Evolutionary conservation across 2,329 filamentous ascomycete genomes (phyloP).

Genomic region (Lomentospora prolificans): DNA sequence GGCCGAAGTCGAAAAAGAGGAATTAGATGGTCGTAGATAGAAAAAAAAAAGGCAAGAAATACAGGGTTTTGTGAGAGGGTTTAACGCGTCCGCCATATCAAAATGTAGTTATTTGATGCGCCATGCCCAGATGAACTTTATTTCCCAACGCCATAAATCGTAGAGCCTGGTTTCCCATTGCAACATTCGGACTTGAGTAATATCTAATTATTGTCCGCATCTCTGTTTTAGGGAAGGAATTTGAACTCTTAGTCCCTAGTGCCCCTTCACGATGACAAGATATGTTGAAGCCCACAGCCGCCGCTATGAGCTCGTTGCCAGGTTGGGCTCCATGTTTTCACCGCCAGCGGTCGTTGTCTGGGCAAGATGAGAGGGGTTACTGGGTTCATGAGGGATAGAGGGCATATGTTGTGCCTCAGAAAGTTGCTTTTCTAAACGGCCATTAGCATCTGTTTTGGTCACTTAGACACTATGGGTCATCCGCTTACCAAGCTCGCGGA

Average conservation of each 20-base stretch:
- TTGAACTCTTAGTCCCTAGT: too few species aligned
- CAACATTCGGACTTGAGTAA: too few species aligned
- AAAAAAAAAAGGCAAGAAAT: neutral
- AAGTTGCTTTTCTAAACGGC: constrained; percentile 38
- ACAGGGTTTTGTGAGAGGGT: neutral
- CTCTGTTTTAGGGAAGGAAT: too few species aligned
- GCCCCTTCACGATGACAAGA: too few species aligned
- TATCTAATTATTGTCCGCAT: too few species aligned
- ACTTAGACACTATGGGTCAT: neutral
- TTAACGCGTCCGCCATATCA: neutral
- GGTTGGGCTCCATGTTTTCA: constrained; percentile 15
- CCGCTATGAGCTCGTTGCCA: neutral
- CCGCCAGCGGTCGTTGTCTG: constrained; percentile 35
- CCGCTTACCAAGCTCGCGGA: constrained; percentile 57
- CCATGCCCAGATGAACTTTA: neutral
- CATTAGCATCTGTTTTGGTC: constrained; percentile 12
- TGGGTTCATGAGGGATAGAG: constrained; percentile 32
- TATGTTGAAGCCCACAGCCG: too few species aligned
- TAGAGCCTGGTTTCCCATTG: neutral
- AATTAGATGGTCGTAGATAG: neutral
- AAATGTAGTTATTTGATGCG: neutral
- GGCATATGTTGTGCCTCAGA: constrained; percentile 27
- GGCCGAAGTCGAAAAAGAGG: too few species aligned
- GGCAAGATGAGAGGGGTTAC: constrained; percentile 37
- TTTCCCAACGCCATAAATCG: constrained; percentile 1